These are phyloP conservation scores for Forsythia viridissima DNA, from an alignment of 257 asterid species.

Conservation along the genomic window DNA sequence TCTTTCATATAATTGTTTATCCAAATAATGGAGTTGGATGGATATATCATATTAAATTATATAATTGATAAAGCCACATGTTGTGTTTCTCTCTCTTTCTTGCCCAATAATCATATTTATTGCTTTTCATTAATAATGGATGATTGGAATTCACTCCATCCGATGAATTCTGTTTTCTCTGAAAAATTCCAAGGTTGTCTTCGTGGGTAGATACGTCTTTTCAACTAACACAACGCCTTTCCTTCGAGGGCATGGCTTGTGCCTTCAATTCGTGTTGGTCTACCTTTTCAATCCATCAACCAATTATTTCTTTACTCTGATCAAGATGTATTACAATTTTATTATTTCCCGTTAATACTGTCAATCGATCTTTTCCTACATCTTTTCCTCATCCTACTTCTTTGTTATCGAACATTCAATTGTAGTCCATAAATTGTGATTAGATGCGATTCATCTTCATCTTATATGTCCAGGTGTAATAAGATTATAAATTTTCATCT, in stretches of 20 bases:
- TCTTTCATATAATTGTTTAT: background rate
- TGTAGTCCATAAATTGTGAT: no score
- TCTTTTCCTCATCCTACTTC: no score
- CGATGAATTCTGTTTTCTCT: background rate
- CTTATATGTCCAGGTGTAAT: no score
- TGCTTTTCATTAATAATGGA: background rate
- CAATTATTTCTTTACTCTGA: no score
- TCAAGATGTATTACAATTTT: no score
- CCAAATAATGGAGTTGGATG: background rate
- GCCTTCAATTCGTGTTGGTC: background rate
- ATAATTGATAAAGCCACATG: background rate
- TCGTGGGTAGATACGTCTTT: background rate
- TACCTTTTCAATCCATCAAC: no score
- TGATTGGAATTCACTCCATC: background rate
- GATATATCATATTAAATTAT: background rate
- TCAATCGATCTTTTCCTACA: background rate
- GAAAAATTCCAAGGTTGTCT: background rate
- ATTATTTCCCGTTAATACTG: no score
- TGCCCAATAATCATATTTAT: background rate
- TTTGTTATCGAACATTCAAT: no score
- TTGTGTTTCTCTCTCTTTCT: background rate
- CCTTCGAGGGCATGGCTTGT: background rate
- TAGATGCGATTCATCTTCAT: no score
- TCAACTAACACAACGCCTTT: background rate
- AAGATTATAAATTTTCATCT: no score